Conservation (phyloP, 805 yeast genomes). For the Candida ipomoeae region DNA sequence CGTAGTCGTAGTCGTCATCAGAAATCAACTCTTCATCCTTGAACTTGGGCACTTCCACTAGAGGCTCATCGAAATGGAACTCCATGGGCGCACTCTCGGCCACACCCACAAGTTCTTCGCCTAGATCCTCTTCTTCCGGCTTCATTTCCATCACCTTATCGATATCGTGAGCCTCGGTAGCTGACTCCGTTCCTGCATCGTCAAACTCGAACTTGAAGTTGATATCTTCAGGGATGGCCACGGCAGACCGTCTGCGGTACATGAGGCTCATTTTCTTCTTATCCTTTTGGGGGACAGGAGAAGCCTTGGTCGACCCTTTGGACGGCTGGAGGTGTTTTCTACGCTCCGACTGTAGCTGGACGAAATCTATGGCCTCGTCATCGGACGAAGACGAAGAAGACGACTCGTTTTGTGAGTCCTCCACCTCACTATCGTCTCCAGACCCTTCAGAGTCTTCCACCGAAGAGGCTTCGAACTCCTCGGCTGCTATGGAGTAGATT, state of each 20-base stretch:
- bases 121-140: conserved; percentile 53
- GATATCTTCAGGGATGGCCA: conserved; percentile 41
- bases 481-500: conserved; percentile 21
- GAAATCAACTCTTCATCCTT: conserved; percentile 47
- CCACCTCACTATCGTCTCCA: conserved; percentile 24
- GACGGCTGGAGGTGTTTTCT: conserved; percentile 19
- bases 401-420: conserved; percentile 9
- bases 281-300: conserved; percentile 6
- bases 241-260: conserved; percentile 31
- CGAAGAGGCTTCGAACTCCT: conserved; percentile 17
- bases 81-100: conserved; percentile 16
- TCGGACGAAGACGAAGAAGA: conserved; percentile 43
- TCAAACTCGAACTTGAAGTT: conserved; percentile 42
- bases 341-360: conserved; percentile 63
- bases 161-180: conserved; percentile 10
- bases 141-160: conserved; percentile 17
- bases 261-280: conserved; percentile 11
- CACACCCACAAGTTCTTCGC: conserved; percentile 42
- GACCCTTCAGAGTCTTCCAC: conserved; percentile 30
- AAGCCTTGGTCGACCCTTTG: conserved; percentile 5
- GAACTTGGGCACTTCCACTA: conserved; percentile 49
- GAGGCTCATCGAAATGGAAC: conserved; percentile 29
- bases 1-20: conserved; percentile 65
- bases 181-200: conserved; percentile 19
- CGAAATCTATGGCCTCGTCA: conserved; percentile 69